Base-by-base conservation (phyloP, 2,329 filamentous ascomycete species). In the Biscogniauxia marginata region DNA sequence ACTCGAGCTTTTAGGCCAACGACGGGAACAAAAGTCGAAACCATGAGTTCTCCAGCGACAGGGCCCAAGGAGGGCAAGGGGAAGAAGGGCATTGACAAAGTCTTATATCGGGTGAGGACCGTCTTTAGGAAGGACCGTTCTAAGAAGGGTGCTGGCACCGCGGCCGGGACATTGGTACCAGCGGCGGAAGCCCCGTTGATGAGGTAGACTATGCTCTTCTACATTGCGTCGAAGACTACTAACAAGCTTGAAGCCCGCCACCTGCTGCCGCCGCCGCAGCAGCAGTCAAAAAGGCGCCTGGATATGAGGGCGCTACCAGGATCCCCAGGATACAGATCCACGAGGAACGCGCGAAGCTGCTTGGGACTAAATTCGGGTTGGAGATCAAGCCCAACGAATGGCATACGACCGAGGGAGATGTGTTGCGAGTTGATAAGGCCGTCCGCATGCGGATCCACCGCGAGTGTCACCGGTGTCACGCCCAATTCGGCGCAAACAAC, bases 391-490 rank as follows among this genome's bases (percentile, higher is more conserved):
- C 81, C 39, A 77, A 75, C 59, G 79, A 83, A 60, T 82, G 81
- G 76, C 75, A 83, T 61, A 74, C 75, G 43, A 74, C 74, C 54
- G 78, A 79, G 59, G 82, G 84, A 50, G 79, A 81, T 23, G 82
- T 83, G 24, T 74, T 84, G 21, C 86, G 88, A 46, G 82, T 90
- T 53, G 86, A 91, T 71, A 91, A 90, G 76, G 83, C 88, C 11
- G 89, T 91, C 63, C 85, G 88, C 56, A 89, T 93, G 83, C 85
- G 89, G 53, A 84, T 92, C 52, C 88, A 90, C 71, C 84, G 87
- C 63, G 87, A 83, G 60, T 97, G 93, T 73, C 93, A 96, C 74
- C 81, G 84, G 63, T 97, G 93, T 77, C 83, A 86, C 56, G 84
- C 87, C 13, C 83, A 83, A 21, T 96, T 93, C 71, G 87, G 88